These are phyloP conservation scores for Leishmania tropica DNA, from an alignment of 208 protist genomes.

Conservation along the genomic window DNA sequence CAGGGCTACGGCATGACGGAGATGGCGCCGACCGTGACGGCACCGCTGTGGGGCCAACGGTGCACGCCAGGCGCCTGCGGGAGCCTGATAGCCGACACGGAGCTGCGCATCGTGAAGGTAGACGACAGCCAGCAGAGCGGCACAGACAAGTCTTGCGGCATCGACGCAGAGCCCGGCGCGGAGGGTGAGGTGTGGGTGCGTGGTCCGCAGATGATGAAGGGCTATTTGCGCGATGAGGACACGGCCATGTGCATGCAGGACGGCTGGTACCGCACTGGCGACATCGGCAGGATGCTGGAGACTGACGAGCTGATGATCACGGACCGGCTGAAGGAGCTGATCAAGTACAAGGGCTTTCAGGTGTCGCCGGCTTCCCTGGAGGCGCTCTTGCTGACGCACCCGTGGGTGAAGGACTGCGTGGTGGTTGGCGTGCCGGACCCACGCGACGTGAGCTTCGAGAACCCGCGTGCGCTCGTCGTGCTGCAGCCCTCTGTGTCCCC, in stretches of 20 bases:
- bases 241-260: conserved; percentile 52
- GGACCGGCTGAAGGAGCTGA: conserved; percentile 89
- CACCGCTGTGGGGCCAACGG: not conserved
- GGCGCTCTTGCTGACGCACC: conserved; percentile 53
- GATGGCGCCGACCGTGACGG: conserved; percentile 41
- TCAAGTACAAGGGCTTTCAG: conserved; percentile 93
- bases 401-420: conserved; percentile 61
- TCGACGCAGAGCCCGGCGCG: conserved; percentile 31
- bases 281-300: conserved; percentile 63
- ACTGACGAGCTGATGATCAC: conserved; percentile 52
- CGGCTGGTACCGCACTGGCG: conserved; percentile 75
- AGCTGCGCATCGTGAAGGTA: conserved; percentile 46
- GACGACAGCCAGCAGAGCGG: conserved; percentile 45
- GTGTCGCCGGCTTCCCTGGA: conserved; percentile 85
- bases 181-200: conserved; percentile 72
- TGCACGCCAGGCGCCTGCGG: conserved; percentile 20
- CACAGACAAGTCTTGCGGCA: conserved; percentile 33
- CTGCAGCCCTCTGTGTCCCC: conserved; percentile 31
- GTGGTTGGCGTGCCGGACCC: conserved; percentile 68
- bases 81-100: conserved; percentile 34
- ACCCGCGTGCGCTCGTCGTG: conserved; percentile 79
- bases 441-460: conserved; percentile 54
- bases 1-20: conserved; percentile 88
- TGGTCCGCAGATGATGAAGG: conserved; percentile 82
- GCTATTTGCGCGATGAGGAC: conserved; percentile 66